Evolutionary conservation across 2,329 filamentous ascomycete genomes (phyloP), one percentile per base, ranked within the genome.

Genomic region (Trichoderma pleuroti): DNA sequence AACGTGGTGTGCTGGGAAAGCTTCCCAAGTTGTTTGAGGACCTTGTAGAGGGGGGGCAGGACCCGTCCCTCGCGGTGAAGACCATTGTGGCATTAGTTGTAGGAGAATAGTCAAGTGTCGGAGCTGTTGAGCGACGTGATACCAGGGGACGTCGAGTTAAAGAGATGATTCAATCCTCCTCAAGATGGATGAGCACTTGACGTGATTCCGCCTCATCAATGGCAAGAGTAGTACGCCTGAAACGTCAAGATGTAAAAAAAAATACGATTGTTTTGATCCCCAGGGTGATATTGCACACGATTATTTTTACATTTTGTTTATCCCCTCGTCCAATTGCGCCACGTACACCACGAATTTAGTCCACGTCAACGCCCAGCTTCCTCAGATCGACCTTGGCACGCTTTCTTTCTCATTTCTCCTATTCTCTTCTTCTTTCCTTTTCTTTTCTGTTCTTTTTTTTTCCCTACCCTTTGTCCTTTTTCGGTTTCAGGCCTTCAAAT

Each of bases 351-450:
- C 16, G 14, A 24, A 18, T 76, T 83, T 85, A 91, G 85, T 97
- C 92, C 72, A 95, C 91, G 75, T 92, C 89, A 52, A 97, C 92
- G 10, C 93, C 93, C 80, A 91, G 88, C 71, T 85, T 85, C 78
- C 88, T 88, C 80, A 97, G 83, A 76, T 97, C 93, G 72, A 83
- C 84, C 84, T 92, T 91, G 73, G 93, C 93, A 39, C 36, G 36
- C 14, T 39, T 39, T 39, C 36, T 39, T 39, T 18, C 36, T 2
- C 14, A 5, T 18, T 14, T 14, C 14, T 39, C 14, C 5, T 18
- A 5, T 16, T 39, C 12, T 18, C 10, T 39, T 39, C n/a, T 39
- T 39, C 12, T 39, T 39, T 18, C 18, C 0, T 18, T 39, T 39
- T 39, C 14, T 6, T 14, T 36, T 14, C 14, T 36, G 3, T 12